Evolutionary conservation across 768 basidiomycete genomes (phyloP).

Genomic region (Leccinum sublutescens): DNA sequence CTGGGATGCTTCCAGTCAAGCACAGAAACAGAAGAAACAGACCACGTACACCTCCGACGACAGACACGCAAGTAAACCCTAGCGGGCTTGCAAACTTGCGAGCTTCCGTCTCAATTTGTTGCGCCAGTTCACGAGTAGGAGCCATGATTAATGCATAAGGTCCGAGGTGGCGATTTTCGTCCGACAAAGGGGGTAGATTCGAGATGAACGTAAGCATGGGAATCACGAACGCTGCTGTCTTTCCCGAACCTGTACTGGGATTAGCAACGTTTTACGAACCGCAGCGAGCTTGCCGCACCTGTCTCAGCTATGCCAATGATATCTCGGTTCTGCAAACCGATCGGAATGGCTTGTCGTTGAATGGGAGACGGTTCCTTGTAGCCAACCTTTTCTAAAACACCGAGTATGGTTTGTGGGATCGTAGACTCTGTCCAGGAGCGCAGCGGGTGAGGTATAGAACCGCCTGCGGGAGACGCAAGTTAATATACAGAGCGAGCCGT

Average conservation of each 20-base stretch:
- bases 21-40: background rate
- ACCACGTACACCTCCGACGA: slow-evolving; percentile 84
- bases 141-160: slow-evolving; percentile 93
- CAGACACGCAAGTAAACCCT: slow-evolving; percentile 93
- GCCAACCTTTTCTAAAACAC: slow-evolving; percentile 86
- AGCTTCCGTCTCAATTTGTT: slow-evolving; percentile 93
- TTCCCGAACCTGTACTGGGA: slow-evolving; percentile 77
- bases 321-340: slow-evolving; percentile 93
- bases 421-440: slow-evolving; percentile 88
- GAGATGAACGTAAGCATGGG: slow-evolving; percentile 97
- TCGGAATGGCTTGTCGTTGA: slow-evolving; percentile 98
- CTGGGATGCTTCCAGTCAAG: slow-evolving; percentile 36
- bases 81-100: slow-evolving; percentile 89
- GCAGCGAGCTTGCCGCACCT: slow-evolving; percentile 46
- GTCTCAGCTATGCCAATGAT: slow-evolving; percentile 99
- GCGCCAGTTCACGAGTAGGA: slow-evolving; percentile 97
- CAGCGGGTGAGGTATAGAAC: slow-evolving; percentile 89
- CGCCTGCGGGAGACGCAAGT: slow-evolving; percentile 50
- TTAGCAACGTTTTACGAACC: background rate
- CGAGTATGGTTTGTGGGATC: slow-evolving; percentile 77
- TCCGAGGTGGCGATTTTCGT: slow-evolving; percentile 92
- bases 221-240: slow-evolving; percentile 97
- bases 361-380: slow-evolving; percentile 98
- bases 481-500: background rate
- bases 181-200: slow-evolving; percentile 77